A percentile compares a stretch with the other conserved stretches of the same genome.
These are phyloP conservation scores for Pestalotiopsis sp. DNA, from an alignment of 2,329 filamentous ascomycete genomes.

Conservation along the genomic window DNA sequence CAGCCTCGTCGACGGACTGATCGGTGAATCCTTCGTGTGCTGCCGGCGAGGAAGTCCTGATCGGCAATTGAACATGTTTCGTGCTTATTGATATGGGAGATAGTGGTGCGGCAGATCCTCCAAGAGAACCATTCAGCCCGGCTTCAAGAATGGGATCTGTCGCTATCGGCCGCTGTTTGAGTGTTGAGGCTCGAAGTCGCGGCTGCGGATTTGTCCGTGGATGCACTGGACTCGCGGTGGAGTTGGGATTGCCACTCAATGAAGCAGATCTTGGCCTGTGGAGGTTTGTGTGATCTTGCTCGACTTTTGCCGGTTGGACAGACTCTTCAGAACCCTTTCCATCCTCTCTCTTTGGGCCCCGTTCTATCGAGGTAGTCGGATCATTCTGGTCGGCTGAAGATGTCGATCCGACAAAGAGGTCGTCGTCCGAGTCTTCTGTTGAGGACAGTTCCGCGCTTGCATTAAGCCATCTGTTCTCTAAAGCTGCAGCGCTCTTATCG, in stretches of 20 bases:
- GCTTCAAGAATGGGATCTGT: slow-evolving; percentile 10
- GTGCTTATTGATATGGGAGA: background rate
- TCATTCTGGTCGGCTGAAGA: slow-evolving; percentile 13
- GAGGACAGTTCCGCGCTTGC: background rate
- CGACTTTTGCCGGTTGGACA: background rate
- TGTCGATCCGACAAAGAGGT: slow-evolving; percentile 8
- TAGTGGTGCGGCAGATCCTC: slow-evolving; percentile 14
- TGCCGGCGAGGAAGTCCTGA: background rate
- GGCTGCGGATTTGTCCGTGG: slow-evolving; percentile 30
- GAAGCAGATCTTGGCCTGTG: slow-evolving; percentile 18
- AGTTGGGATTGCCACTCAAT: slow-evolving; percentile 12
- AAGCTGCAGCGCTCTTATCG: slow-evolving; percentile 32
- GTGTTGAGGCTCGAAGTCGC: slow-evolving; percentile 30
- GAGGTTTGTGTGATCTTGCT: slow-evolving; percentile 15
- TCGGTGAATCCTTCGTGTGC: background rate
- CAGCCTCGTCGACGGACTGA: background rate
- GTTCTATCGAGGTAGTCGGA: background rate
- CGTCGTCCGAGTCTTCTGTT: slow-evolving; percentile 4
- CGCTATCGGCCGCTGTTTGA: slow-evolving; percentile 23
- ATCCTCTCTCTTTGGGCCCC: slow-evolving; percentile 1
- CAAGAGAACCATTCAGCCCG: slow-evolving; percentile 21
- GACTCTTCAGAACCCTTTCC: background rate
- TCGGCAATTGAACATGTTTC: background rate
- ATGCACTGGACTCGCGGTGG: slow-evolving; percentile 19
- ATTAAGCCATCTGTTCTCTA: background rate